Conservation (phyloP, 2,329 filamentous ascomycete species). For the Ceratocystis diversiconidia region DNA sequence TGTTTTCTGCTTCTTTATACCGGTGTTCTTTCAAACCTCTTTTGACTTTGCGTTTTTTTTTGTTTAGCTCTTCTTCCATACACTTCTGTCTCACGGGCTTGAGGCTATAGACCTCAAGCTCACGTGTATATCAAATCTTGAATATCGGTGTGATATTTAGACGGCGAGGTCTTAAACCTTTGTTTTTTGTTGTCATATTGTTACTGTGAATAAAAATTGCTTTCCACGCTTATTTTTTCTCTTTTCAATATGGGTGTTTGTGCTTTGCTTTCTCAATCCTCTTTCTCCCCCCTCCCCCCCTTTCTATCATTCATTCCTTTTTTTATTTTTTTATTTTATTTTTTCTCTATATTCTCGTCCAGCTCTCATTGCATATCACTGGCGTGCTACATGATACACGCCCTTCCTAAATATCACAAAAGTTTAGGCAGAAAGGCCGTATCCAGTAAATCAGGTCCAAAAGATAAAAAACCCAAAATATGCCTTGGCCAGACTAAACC, state of each 20-base stretch:
- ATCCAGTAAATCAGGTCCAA: neutral
- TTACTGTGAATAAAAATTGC: neutral
- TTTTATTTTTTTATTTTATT: neutral
- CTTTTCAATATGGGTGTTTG: neutral
- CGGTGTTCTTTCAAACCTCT: neutral
- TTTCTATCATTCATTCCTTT: neutral
- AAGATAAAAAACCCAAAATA: neutral
- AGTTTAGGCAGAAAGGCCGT: neutral
- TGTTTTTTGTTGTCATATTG: neutral
- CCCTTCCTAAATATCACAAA: neutral
- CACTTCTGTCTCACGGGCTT: neutral
- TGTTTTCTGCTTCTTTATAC: constrained; percentile 6
- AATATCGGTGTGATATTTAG: neutral
- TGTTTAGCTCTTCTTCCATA: neutral
- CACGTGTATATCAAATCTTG: neutral
- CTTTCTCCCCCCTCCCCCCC: neutral
- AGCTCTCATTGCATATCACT: neutral
- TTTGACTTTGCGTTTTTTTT: neutral
- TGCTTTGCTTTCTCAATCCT: neutral
- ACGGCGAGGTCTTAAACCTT: neutral
- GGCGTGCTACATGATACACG: neutral
- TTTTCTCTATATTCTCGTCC: neutral
- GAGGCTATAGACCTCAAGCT: neutral
- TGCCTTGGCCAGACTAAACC: neutral
- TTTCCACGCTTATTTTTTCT: neutral